Percentiles rank a stretch among this genome's conserved stretches.
These are phyloP conservation scores for Yarrowia sp. DNA, from an alignment of 805 yeast genomes.

Conservation along the genomic window DNA sequence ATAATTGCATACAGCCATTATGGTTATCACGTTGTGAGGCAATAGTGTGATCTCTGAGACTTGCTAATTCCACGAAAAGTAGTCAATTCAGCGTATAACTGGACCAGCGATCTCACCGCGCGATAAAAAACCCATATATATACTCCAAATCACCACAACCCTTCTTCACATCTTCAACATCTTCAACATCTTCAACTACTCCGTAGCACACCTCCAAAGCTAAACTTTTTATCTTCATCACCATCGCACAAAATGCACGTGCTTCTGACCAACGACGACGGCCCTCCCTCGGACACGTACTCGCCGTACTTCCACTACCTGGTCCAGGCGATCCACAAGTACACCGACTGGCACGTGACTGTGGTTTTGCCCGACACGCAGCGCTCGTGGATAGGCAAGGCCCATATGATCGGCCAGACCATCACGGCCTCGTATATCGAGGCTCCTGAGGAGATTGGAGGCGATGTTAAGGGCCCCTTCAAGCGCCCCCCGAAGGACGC, in stretches of 20 bases:
- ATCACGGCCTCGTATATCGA: slow-evolving; percentile 46
- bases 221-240: not conserved
- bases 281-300: slow-evolving; percentile 75
- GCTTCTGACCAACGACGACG: slow-evolving; percentile 84
- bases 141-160: not conserved
- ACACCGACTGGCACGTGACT: slow-evolving; percentile 81
- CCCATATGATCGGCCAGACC: slow-evolving; percentile 68
- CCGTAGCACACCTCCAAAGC: not conserved
- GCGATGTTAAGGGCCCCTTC: slow-evolving; percentile 28
- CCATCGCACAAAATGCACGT: not conserved
- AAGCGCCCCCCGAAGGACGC: slow-evolving; percentile 27
- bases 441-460: slow-evolving; percentile 32
- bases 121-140: not conserved
- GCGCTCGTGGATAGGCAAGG: slow-evolving; percentile 96
- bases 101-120: not conserved
- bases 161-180: too few relatives aligned
- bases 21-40: too few relatives aligned
- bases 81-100: not conserved
- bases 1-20: too few relatives aligned
- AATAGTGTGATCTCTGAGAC: not conserved
- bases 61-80: too few relatives aligned
- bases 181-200: not conserved
- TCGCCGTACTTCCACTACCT: slow-evolving; percentile 86
- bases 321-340: slow-evolving; percentile 60
- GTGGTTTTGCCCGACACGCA: slow-evolving; percentile 80